Base-by-base conservation (phyloP, 441 rosid species). In the Capsella rubella region DNA sequence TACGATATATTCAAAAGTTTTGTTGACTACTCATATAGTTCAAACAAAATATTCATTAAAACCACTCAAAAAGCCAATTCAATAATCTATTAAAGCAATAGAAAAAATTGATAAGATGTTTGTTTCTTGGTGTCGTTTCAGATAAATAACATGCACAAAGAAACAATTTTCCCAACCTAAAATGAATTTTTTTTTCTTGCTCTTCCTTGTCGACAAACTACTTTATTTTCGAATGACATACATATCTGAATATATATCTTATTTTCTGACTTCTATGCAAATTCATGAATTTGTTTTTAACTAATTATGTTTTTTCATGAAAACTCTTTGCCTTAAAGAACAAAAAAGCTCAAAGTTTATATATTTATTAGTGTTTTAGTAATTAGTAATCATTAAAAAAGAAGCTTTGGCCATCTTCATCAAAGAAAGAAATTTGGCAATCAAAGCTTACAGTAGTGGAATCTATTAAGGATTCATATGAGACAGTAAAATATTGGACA, bases 71-170 rank as follows among this genome's bases (percentile, higher is more conserved):
- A 76, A 69, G 53, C 66, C 54, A 56, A 70, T 64, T 54, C 54
- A 64, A 57, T 11, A 42, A 64, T 69, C 25, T 32, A 35, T 21
- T 29, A 62, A 69, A 77, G 68, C 67, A 57, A 37, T 55, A 55
- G 35, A 63, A 43, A 43, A 64, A 21, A 21, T 21, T 57, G 76
- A 76, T 76, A 49, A 71, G 67, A 57, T 71, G 64, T 71, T 65
- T 65, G 57, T 58, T 77, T 58, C 72, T 71, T 65, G 76, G 80
- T 77, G 72, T 71, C 76, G 76, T 71, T 65, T 58, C 72, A 57
- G 72, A 77, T 65, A 71, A 58, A 64, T 65, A 37, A 71, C 57
- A 71, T 50, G 62, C 67, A 71, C 68, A 34, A 43, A 32, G n/a
- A 37, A 56, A 12, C 15, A 45, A 45, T 0, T 40, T 39, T 39